Percentiles rank a stretch among this genome's conserved stretches.
These are phyloP conservation scores for Vigna mungo DNA, from an alignment of 306 rosid genomes.

Conservation along the genomic window DNA sequence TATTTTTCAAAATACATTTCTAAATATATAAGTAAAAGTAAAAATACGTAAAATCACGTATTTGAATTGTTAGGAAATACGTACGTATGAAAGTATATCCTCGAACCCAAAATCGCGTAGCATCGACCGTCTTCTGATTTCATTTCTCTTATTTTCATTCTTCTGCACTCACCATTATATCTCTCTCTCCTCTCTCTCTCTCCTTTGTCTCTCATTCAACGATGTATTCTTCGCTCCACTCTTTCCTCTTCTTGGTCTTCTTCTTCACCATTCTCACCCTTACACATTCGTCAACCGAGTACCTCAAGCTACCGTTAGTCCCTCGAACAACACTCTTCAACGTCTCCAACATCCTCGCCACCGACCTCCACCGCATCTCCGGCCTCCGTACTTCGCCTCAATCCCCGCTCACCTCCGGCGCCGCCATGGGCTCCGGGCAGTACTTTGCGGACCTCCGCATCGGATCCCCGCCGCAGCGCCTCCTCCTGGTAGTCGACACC, in stretches of 20 bases:
- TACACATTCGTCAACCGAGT: conserved; percentile 40
- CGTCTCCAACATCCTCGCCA: conserved; percentile 58
- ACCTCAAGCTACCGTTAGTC: conserved; percentile 60
- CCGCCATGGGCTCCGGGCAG: conserved; percentile 75
- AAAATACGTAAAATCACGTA: no score
- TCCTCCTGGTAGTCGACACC: conserved; percentile 76
- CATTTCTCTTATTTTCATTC: not conserved
- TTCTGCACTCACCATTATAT: not conserved
- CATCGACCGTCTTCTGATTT: not conserved
- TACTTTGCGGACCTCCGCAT: conserved; percentile 71
- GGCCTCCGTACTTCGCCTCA: conserved; percentile 57
- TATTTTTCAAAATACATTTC: no score
- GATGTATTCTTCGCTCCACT: conserved; percentile 45
- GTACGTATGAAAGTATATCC: conserved; percentile 10
- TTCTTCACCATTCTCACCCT: conserved; percentile 19
- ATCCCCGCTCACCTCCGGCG: conserved; percentile 72
- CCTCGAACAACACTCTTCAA: conserved; percentile 48
- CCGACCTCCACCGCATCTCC: conserved; percentile 66
- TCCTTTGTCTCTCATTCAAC: not conserved
- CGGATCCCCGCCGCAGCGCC: conserved; percentile 75
- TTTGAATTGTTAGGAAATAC: no score
- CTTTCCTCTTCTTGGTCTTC: not conserved
- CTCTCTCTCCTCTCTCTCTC: not conserved
- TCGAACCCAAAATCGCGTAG: conserved; percentile 9
- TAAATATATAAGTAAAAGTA: no score